Evolutionary conservation across 768 basidiomycete genomes (phyloP).

Genomic region (Boletus sp.): DNA sequence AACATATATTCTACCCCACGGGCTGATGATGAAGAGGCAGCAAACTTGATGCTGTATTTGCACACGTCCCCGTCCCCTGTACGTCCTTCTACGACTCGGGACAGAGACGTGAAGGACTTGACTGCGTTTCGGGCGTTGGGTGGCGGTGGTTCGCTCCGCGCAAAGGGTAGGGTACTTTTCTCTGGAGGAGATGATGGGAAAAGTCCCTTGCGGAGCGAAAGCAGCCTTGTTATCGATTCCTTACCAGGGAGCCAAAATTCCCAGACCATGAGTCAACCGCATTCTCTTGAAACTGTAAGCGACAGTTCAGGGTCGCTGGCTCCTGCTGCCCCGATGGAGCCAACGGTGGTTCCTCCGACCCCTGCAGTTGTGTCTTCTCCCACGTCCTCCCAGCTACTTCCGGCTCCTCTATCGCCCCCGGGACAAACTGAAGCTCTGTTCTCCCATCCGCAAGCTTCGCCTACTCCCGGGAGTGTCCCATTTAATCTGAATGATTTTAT

Average conservation of each 20-base stretch:
- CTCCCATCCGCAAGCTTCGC: constrained; percentile 32
- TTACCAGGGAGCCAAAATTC: constrained; percentile 27
- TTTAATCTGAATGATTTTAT: constrained; percentile 74
- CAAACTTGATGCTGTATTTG: constrained; percentile 81
- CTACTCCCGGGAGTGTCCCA: constrained; percentile 35
- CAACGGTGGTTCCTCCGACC: constrained; percentile 34
- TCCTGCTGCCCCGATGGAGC: constrained; percentile 28
- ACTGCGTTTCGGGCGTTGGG: constrained; percentile 57
- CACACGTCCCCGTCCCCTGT: constrained; percentile 84
- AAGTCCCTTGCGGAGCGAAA: constrained; percentile 28
- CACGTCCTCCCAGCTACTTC: constrained; percentile 23
- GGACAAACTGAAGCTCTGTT: constrained; percentile 18
- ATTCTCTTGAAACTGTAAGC: constrained; percentile 15
- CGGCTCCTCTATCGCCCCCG: constrained; percentile 24
- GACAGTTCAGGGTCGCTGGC: constrained; percentile 18
- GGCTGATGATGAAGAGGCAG: constrained; percentile 73
- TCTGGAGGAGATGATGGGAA: constrained; percentile 37
- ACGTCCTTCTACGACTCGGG: constrained; percentile 49
- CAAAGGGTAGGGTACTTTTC: constrained; percentile 71
- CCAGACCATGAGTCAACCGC: constrained; percentile 19
- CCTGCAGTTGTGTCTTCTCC: constrained; percentile 27
- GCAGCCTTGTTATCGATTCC: constrained; percentile 22
- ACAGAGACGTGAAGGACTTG: constrained; percentile 47
- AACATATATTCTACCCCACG: constrained; percentile 45
- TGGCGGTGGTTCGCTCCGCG: constrained; percentile 43